phyloP scores from a whole-genome alignment of 805 yeast genomes.

The Hermanozyma aechmeae region DNA sequence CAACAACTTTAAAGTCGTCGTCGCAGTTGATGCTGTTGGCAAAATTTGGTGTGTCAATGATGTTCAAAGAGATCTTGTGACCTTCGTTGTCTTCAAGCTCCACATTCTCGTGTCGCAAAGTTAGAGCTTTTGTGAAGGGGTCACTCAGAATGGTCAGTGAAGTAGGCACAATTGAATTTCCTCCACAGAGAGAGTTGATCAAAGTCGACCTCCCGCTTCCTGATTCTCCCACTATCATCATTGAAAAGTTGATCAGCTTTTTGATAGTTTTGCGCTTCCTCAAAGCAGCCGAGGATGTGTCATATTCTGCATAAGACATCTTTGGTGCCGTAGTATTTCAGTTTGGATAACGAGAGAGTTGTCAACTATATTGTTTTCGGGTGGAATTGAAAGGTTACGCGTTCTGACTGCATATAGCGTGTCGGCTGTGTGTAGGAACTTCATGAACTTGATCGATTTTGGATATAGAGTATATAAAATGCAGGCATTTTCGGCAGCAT shows the following conservation, averaged over 20 bases:
- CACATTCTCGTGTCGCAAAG: conserved; percentile 69
- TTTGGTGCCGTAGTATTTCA: too few relatives aligned
- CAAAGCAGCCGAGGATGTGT: conserved; percentile 31
- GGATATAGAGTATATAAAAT: too few relatives aligned
- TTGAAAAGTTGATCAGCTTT: conserved; percentile 75
- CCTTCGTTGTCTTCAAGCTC: conserved; percentile 83
- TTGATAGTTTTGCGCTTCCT: conserved; percentile 70
- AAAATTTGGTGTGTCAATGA: conserved; percentile 80
- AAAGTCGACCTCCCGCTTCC: conserved; percentile 91
- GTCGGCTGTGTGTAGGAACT: too few relatives aligned
- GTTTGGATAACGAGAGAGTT: too few relatives aligned
- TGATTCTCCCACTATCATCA: conserved; percentile 80
- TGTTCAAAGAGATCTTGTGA: conserved; percentile 64
- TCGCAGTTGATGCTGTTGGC: conserved; percentile 68
- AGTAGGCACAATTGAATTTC: conserved; percentile 64
- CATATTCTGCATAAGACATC: conserved; percentile 1
- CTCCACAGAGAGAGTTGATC: conserved; percentile 84
- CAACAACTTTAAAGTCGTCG: conserved; percentile 55
- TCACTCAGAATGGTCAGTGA: conserved; percentile 58
- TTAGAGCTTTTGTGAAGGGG: conserved; percentile 36
- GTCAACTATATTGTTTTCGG: too few relatives aligned
- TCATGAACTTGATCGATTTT: too few relatives aligned
- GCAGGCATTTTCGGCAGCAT: too few relatives aligned
- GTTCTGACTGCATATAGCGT: too few relatives aligned
- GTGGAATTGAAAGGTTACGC: too few relatives aligned